Evolutionary conservation across 768 basidiomycete genomes (phyloP).

Genomic region (Cystobasidium onofrii): DNA sequence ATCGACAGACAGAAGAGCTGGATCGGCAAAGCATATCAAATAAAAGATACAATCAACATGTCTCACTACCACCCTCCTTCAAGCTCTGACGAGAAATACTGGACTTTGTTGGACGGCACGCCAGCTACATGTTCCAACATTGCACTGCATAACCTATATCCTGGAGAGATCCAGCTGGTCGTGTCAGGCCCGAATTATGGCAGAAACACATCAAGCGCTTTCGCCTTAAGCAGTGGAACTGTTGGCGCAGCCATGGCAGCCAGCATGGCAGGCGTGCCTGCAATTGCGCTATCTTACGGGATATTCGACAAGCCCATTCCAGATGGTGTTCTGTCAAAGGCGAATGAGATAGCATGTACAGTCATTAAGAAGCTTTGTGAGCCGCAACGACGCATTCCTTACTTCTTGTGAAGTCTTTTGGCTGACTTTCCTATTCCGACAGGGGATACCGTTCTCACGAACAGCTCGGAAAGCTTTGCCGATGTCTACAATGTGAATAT

Average conservation of each 20-base stretch:
- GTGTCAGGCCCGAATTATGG: conserved; percentile 80
- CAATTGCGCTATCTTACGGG: conserved; percentile 84
- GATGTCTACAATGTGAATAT: conserved; percentile 59
- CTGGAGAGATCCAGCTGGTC: conserved; percentile 78
- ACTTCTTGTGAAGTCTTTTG: conserved; percentile 42
- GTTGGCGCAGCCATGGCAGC: conserved; percentile 82
- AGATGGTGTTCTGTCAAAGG: conserved; percentile 56
- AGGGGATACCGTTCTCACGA: conserved; percentile 52
- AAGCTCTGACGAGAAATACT: conserved; percentile 60
- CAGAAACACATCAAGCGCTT: conserved; percentile 68
- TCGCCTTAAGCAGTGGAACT: conserved; percentile 56
- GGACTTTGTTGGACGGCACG: conserved; percentile 87
- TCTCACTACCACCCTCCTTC: conserved; percentile 45
- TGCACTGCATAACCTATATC: conserved; percentile 78
- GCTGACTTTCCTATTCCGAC: conserved; percentile 57
- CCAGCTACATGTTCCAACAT: conserved; percentile 89
- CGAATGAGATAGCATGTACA: conserved; percentile 59
- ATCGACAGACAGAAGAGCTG: conserved; percentile 42
- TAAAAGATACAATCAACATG: conserved; percentile 44
- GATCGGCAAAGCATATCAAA: conserved; percentile 44
- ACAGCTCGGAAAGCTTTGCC: conserved; percentile 56
- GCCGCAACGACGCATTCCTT: conserved; percentile 49
- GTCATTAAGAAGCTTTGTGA: conserved; percentile 69
- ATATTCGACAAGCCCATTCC: conserved; percentile 66
- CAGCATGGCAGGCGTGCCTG: conserved; percentile 60